phyloP scores from a whole-genome alignment of 176 grass and related monocot genomes.

The Lolium rigidum region DNA sequence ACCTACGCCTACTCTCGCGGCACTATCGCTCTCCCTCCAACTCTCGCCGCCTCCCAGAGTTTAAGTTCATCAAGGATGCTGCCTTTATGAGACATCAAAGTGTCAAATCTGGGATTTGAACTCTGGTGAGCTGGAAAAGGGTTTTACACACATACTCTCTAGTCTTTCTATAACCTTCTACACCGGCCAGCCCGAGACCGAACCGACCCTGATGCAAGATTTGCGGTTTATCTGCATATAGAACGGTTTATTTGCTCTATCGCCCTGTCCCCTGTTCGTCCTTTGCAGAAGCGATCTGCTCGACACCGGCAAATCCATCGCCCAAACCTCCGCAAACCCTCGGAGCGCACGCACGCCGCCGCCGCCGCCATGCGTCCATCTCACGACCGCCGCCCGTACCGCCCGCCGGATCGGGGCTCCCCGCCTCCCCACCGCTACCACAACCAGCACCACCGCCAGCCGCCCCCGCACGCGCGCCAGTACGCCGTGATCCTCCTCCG shows the following conservation, averaged over 20 bases:
- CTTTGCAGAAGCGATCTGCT: neutral
- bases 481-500: constrained; percentile 52
- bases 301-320: constrained; percentile 1
- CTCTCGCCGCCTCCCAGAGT: too few species aligned
- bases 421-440: constrained; percentile 3
- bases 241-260: neutral
- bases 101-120: too few species aligned
- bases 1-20: too few species aligned
- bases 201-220: too few species aligned
- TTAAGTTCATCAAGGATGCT: too few species aligned
- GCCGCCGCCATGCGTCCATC: constrained; percentile 45
- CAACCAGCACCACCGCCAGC: neutral
- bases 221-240: too few species aligned
- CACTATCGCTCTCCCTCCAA: too few species aligned
- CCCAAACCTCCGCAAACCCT: constrained; percentile 19
- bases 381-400: constrained; percentile 34
- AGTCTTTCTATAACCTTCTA: too few species aligned
- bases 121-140: too few species aligned
- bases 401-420: constrained; percentile 42
- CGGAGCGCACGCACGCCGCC: neutral
- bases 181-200: too few species aligned
- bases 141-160: too few species aligned
- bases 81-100: too few species aligned
- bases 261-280: neutral
- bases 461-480: constrained; percentile 6